Conservation (phyloP, 305 asterid species). For the Plantago coronopus region DNA sequence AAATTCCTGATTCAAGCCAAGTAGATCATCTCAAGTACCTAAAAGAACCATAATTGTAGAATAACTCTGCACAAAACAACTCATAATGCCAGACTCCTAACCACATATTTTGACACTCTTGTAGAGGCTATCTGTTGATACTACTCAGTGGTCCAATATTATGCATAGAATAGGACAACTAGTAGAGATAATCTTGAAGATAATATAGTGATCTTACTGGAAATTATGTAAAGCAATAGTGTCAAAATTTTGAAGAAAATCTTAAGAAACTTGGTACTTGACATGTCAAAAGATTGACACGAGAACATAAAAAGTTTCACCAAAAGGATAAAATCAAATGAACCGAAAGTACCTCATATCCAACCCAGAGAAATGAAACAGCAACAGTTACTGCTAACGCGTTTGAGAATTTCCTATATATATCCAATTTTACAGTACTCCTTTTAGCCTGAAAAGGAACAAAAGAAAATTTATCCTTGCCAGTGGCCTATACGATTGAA, state of each 20-base stretch:
- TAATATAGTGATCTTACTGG: neutral
- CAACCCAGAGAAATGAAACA: conserved; percentile 87
- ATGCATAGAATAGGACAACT: neutral
- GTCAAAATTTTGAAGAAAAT: neutral
- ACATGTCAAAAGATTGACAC: neutral
- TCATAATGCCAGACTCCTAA: no score
- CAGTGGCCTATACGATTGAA: conserved; percentile 18
- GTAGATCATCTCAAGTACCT: no score
- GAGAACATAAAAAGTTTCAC: neutral
- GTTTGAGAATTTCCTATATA: conserved; percentile 85
- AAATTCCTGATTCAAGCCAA: no score
- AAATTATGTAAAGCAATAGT: neutral
- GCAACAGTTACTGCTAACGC: conserved; percentile 75
- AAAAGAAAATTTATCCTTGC: neutral
- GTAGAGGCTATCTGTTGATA: no score
- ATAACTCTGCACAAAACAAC: no score
- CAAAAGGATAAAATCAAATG: conserved; percentile 10
- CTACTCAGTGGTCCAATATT: neutral
- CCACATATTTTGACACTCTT: no score
- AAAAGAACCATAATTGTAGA: no score
- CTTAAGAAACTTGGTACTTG: neutral
- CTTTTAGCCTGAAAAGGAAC: conserved; percentile 71
- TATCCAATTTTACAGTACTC: conserved; percentile 81
- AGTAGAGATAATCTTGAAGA: neutral
- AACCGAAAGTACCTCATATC: conserved; percentile 72